phyloP scores from a whole-genome alignment of 176 grass and related monocot genomes.

The Ampelocalamus luodianensis region DNA sequence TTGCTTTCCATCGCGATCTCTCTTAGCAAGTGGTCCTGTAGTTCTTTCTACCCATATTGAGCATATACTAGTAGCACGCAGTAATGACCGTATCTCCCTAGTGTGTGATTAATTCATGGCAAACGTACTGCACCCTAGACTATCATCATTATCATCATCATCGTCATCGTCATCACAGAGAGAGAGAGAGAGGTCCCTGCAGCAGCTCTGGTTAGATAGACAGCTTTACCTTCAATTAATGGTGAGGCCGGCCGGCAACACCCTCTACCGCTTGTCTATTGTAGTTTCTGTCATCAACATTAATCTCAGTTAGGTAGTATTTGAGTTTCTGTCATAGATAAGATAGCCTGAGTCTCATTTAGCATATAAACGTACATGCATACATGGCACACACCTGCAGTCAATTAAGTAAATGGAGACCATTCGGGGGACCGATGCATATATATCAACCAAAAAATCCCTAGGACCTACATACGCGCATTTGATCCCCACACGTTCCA shows the following conservation, averaged over 20 bases:
- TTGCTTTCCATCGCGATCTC: neutral
- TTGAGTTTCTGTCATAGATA: neutral
- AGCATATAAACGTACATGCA: no score
- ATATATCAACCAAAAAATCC: no score
- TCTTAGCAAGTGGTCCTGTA: neutral
- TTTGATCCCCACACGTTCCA: neutral
- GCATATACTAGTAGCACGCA: neutral
- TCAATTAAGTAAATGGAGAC: neutral
- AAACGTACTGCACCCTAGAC: neutral
- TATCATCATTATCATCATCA: neutral
- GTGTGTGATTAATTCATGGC: neutral
- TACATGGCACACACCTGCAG: neutral
- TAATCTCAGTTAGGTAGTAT: neutral
- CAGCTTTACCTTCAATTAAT: neutral
- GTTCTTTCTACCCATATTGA: neutral
- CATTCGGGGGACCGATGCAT: neutral
- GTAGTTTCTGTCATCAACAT: conserved; percentile 1
- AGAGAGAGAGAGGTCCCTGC: neutral
- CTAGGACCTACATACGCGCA: neutral
- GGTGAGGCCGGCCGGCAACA: neutral
- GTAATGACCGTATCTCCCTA: neutral
- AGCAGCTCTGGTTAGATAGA: neutral
- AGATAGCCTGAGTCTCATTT: neutral
- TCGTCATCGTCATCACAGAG: no score
- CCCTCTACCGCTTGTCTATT: neutral